Evolutionary conservation across 2,329 filamentous ascomycete species (phyloP), one percentile per base, ranked within the genome.

Genomic region (Xylaria sp.): DNA sequence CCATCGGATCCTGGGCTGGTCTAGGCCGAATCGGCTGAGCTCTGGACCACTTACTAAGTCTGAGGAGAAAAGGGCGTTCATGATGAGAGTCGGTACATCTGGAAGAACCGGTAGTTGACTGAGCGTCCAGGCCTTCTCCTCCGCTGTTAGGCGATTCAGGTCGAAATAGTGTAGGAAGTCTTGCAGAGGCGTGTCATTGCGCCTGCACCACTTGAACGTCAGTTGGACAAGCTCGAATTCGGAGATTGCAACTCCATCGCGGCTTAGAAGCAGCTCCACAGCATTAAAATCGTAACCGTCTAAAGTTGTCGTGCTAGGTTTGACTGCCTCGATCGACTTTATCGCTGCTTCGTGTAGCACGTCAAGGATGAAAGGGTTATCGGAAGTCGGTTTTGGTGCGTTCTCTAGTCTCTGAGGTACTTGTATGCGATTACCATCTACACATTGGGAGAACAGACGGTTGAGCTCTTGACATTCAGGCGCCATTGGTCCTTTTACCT

Each of bases 381-480:
- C 18, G 16, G n/a, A 1, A 11, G 57, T 18, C 19, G 49, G 48
- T 2, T 18, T 13, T 47, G 57, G 57, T 11, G 42, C 5, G 6
- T 47, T 55, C n/a, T 59, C 57, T 11, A 59, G 42, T 13, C 16
- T 55, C 11, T 49, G 48, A 48, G 57, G 57, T 13, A 59, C 18
- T 49, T 55, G 42, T 7, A 59, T 52, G 19, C 48, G 48, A 48
- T 59, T 59, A n/a, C 57, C 57, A 52, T 59, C 57, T 7, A 59
- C 57, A 11, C 52, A 55, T 55, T 55, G 57, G 6, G 57, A 59
- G 23, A 55, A 55, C 35, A 59, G 16, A 48, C 57, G 57, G 30
- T 59, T 59, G 13, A 59, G 49, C 34, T 59, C 52, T 44, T 59
- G 57, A n/a, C 57, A 59, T 48, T 59, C 52, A 13, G 57, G 39